Conservation (phyloP, 768 basidiomycete species). For the Rickenella mellea region DNA sequence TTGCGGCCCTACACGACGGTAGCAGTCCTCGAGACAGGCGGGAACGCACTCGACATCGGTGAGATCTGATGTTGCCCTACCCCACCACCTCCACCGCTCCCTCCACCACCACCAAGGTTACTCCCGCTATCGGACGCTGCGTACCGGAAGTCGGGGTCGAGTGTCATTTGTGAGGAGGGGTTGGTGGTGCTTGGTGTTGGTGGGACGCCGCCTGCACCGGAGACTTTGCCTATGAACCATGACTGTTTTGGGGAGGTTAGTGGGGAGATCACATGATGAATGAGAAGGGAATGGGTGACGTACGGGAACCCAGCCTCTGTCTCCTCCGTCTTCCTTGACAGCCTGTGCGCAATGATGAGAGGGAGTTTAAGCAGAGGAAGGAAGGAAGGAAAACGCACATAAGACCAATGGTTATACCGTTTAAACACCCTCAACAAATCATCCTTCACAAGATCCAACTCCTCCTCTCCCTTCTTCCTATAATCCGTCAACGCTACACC, state of each 20-base stretch:
- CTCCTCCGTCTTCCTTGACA: constrained; percentile 87
- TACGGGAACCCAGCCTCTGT: constrained; percentile 94
- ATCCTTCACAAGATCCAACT: constrained; percentile 82
- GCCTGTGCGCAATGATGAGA: constrained; percentile 39
- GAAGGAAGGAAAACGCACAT: constrained; percentile 37
- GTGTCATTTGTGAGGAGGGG: background rate
- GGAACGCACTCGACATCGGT: constrained; percentile 81
- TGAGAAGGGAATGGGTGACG: constrained; percentile 25
- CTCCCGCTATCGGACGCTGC: too few species aligned
- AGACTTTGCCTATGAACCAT: constrained; percentile 92
- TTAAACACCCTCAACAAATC: constrained; percentile 90
- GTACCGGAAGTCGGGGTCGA: constrained; percentile 13
- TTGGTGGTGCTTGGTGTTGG: constrained; percentile 37
- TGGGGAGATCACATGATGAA: constrained; percentile 2
- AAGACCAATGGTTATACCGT: constrained; percentile 97
- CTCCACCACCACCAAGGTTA: too few species aligned
- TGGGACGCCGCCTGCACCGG: constrained; percentile 28
- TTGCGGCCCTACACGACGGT: too few species aligned
- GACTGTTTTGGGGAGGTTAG: constrained; percentile 34
- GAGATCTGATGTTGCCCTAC: constrained; percentile 27
- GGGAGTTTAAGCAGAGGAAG: constrained; percentile 1
- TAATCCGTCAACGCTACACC: constrained; percentile 97
- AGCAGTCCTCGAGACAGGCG: too few species aligned
- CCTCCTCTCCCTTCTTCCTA: constrained; percentile 86
- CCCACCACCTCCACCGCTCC: background rate